phyloP scores from a whole-genome alignment of 768 basidiomycete species.

The Naematelia aurantialba region DNA sequence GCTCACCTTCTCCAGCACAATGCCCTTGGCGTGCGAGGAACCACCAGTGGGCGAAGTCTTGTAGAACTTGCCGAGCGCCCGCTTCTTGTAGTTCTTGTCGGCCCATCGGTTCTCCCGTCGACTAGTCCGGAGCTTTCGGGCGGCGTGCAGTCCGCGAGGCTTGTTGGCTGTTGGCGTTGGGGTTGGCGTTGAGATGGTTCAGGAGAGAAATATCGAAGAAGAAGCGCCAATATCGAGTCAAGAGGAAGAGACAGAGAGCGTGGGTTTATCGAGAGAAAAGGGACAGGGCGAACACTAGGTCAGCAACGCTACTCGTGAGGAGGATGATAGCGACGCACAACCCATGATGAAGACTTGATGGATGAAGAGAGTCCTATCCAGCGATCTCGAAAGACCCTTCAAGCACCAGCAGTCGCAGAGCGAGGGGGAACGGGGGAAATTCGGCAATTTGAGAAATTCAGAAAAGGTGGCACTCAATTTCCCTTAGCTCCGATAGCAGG shows the following conservation, averaged over 20 bases:
- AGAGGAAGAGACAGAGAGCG: no score
- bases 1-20: conserved; percentile 87
- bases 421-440: not conserved
- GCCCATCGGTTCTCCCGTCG: conserved; percentile 98
- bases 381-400: not conserved
- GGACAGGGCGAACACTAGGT: not conserved
- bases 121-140: conserved; percentile 92
- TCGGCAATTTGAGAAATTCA: not conserved
- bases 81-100: conserved; percentile 98
- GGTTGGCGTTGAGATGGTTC: not conserved
- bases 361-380: not conserved
- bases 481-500: not conserved
- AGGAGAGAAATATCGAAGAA: not conserved
- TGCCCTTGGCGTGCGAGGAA: conserved; percentile 98
- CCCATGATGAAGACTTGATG: conserved; percentile 5
- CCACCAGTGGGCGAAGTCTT: conserved; percentile 99
- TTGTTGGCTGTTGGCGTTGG: conserved; percentile 69
- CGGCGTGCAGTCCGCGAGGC: conserved; percentile 98
- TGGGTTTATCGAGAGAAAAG: no score
- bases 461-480: not conserved
- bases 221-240: no score
- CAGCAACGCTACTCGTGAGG: not conserved
- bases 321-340: conserved; percentile 1
- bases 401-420: not conserved
- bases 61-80: conserved; percentile 98